A percentile compares a stretch with the other conserved stretches of the same genome.
Evolutionary conservation across 2,329 filamentous ascomycete genomes (phyloP).

Genomic region (Monascus ruber): DNA sequence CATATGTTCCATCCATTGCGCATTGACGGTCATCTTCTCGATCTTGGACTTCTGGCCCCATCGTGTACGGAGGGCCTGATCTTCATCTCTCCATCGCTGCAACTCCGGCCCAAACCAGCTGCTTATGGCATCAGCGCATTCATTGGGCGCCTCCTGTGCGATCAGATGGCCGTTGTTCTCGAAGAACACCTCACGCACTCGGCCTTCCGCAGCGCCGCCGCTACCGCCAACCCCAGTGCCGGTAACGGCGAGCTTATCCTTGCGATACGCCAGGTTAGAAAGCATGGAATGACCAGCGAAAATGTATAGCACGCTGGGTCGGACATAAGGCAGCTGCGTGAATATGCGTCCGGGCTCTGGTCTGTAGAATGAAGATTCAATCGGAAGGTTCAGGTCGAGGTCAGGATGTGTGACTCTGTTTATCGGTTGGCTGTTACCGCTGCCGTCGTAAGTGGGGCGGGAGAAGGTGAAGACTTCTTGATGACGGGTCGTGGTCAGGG

Average conservation of each 20-base stretch:
- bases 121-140: constrained; percentile 52
- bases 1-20: constrained; percentile 40
- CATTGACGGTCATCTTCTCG: constrained; percentile 47
- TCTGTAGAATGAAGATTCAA: constrained; percentile 33
- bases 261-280: constrained; percentile 10
- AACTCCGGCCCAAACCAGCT: constrained; percentile 49
- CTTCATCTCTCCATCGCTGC: constrained; percentile 45
- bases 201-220: constrained; percentile 24
- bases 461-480: constrained; percentile 59
- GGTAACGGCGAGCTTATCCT: constrained; percentile 18
- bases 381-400: constrained; percentile 21
- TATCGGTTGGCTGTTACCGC: constrained; percentile 27
- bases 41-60: constrained; percentile 41
- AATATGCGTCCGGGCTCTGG: constrained; percentile 15
- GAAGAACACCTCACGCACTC: constrained; percentile 56
- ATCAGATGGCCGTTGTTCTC: constrained; percentile 64
- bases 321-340: constrained; percentile 14
- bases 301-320: constrained; percentile 19
- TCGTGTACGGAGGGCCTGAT: constrained; percentile 42
- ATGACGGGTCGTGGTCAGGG: constrained; percentile 67
- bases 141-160: constrained; percentile 63
- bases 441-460: constrained; percentile 49
- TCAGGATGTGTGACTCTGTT: constrained; percentile 37
- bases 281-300: constrained; percentile 16
- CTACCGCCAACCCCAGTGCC: constrained; percentile 19